Base-by-base conservation (phyloP, 2,329 filamentous ascomycete species). In the Ophiostoma perfectum region DNA sequence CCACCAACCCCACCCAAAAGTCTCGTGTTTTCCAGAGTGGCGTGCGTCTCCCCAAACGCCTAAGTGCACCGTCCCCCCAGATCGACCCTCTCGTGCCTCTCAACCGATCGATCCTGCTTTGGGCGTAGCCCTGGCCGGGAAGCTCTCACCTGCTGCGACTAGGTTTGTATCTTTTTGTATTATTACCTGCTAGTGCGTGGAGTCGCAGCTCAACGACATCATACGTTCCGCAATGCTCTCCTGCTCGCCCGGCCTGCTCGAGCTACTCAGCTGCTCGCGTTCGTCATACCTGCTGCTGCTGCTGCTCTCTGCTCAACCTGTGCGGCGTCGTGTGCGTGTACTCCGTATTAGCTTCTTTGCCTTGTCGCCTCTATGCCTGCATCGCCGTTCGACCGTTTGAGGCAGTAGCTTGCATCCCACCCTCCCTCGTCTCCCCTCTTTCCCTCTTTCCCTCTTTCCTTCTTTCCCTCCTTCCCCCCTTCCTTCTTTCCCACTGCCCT, bases 301-400 rank as follows among this genome's bases (percentile, higher is more conserved):
- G 7, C 18, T 55, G 18, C 5, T 14, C 18, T 12, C 5, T 27
- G 12, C n/a, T 27, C 18, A 27, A 27, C 2, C 27, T 27, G 27
- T 27, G 27, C 27, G 27, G n/a, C 49, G 18, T 12, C 49, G n/a
- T 27, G 49, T 27, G n/a, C 27, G 16, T 52, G 16, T 52, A 18
- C 47, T 7, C 47, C 18, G 47, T 52, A 52, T n/a, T 8, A 45
- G 3, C 14, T 11, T 45, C 11, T 18, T 18, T 27, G 38, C 12
- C 39, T n/a, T 9, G 16, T 27, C 36, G 36, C 60, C 42, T 11
- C 3, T 18, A 6, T 36, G 38, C n/a, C 18, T 44, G 1, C 49
- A 60, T 45, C 55, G 64, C 68, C 68, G 68, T 69, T 69, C 65
- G 68, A 65, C 68, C 68, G 68, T 64, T 52, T 66, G 41, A 8